phyloP scores from a whole-genome alignment of 148 eudicot genomes.

The Rhododendron simsii region DNA sequence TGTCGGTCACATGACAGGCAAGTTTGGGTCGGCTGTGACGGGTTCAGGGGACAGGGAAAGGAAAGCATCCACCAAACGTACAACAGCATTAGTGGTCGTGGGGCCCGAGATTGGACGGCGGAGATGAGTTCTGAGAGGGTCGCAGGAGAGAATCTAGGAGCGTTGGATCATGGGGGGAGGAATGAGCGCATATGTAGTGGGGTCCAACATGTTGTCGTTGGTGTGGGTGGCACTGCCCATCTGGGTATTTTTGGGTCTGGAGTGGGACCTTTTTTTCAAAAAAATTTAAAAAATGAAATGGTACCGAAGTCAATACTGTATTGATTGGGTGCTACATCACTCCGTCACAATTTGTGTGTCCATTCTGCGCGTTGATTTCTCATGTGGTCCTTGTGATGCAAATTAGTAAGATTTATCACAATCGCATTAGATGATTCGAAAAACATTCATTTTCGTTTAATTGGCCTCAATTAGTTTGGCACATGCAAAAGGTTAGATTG shows the following conservation, averaged over 20 bases:
- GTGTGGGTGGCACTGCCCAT: constrained; percentile 13
- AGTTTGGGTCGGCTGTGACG: constrained; percentile 27
- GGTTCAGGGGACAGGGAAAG: constrained; percentile 38
- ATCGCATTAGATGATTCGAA: too few relatives aligned
- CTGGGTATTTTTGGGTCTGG: neutral
- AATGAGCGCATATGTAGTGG: constrained; percentile 36
- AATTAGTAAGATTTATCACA: too few relatives aligned
- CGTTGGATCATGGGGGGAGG: constrained; percentile 36
- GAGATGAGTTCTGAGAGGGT: constrained; percentile 13
- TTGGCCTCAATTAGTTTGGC: too few relatives aligned
- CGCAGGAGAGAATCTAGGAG: constrained; percentile 11
- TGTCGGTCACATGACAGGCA: constrained; percentile 22
- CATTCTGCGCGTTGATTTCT: too few relatives aligned
- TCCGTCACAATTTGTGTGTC: too few relatives aligned
- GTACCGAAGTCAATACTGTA: too few relatives aligned
- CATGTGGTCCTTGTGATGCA: too few relatives aligned
- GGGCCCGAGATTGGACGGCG: constrained; percentile 35
- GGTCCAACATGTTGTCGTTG: constrained; percentile 15
- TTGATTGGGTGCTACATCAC: too few relatives aligned
- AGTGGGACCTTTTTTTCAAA: constrained; percentile 14
- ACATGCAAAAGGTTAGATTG: too few relatives aligned
- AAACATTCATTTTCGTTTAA: too few relatives aligned
- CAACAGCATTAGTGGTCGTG: constrained; percentile 20
- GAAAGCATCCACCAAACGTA: constrained; percentile 33
- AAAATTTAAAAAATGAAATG: too few relatives aligned